Evolutionary conservation across 306 rosid species (phyloP).

Genomic region (Casuarina cunninghamiana): DNA sequence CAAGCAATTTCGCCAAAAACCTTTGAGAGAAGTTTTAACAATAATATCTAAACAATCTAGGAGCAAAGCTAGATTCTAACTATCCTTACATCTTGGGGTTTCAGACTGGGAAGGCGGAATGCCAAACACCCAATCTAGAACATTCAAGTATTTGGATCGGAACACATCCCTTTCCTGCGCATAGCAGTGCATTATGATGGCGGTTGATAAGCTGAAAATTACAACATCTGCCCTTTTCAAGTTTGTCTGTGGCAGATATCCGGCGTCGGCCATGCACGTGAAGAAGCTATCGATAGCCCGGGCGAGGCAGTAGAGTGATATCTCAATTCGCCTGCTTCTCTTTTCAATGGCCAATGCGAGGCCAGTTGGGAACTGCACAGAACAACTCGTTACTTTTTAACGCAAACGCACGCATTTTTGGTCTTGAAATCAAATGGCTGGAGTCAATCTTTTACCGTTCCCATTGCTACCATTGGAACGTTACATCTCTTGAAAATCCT

Average conservation of each 20-base stretch:
- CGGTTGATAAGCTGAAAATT: slow-evolving; percentile 86
- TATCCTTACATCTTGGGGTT: slow-evolving; percentile 66
- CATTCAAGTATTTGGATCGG: slow-evolving; percentile 76
- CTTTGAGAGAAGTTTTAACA: background rate
- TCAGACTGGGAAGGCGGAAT: slow-evolving; percentile 85
- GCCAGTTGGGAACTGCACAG: slow-evolving; percentile 79
- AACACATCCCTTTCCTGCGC: slow-evolving; percentile 94
- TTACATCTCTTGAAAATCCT: slow-evolving; percentile 69
- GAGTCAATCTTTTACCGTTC: slow-evolving; percentile 57
- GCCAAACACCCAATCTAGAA: slow-evolving; percentile 98
- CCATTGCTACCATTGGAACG: slow-evolving; percentile 81
- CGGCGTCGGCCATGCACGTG: slow-evolving; percentile 71
- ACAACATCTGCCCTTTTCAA: slow-evolving; percentile 80
- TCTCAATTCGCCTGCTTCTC: slow-evolving; percentile 86
- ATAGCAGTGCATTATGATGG: slow-evolving; percentile 97
- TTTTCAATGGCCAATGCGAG: slow-evolving; percentile 70
- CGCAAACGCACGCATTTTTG: background rate
- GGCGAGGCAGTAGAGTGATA: slow-evolving; percentile 85
- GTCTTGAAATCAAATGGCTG: background rate
- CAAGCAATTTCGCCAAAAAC: background rate
- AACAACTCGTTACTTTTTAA: background rate
- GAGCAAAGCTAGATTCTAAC: slow-evolving; percentile 1
- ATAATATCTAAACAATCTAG: background rate
- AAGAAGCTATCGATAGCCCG: slow-evolving; percentile 95
- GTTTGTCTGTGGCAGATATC: slow-evolving; percentile 65